phyloP scores from a whole-genome alignment of 75 land plant species.

The Ceratopteris richardii region DNA sequence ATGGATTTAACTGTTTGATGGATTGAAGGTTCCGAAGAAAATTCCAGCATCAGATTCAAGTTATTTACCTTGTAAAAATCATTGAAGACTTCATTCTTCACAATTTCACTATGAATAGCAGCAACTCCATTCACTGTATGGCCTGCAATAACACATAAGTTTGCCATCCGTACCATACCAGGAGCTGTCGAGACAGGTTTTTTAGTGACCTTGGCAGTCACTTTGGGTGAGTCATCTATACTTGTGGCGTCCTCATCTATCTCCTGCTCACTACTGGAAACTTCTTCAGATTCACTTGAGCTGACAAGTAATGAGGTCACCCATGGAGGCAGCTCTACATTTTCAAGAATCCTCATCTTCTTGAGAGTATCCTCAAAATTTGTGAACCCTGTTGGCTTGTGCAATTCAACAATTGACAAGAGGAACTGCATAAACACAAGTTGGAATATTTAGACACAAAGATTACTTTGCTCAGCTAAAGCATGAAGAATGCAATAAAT shows the following conservation, averaged over 20 bases:
- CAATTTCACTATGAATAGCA: constrained; percentile 93
- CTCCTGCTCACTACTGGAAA: not conserved
- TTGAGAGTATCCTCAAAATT: constrained; percentile 53
- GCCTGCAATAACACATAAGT: constrained; percentile 88
- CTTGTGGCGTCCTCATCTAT: constrained; percentile 10
- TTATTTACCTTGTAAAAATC: constrained; percentile 70
- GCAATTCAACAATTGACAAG: constrained; percentile 43
- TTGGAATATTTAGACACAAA: no score
- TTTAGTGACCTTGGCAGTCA: constrained; percentile 2
- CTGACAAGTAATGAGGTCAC: constrained; percentile 34
- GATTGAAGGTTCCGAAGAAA: no score
- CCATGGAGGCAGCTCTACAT: constrained; percentile 54
- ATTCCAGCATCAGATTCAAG: no score
- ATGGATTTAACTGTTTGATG: no score
- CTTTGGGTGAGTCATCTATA: not conserved
- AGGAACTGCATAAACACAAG: constrained; percentile 17
- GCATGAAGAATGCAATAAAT: not conserved
- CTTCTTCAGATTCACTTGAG: constrained; percentile 23
- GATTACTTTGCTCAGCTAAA: no score
- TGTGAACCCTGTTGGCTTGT: constrained; percentile 25
- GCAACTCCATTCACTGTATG: constrained; percentile 98
- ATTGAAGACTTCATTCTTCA: constrained; percentile 88
- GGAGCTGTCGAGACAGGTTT: constrained; percentile 35
- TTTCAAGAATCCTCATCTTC: constrained; percentile 81
- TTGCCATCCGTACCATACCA: constrained; percentile 84